Evolutionary conservation across 768 basidiomycete genomes (phyloP).

Genomic region (Boletus reticuloceps): DNA sequence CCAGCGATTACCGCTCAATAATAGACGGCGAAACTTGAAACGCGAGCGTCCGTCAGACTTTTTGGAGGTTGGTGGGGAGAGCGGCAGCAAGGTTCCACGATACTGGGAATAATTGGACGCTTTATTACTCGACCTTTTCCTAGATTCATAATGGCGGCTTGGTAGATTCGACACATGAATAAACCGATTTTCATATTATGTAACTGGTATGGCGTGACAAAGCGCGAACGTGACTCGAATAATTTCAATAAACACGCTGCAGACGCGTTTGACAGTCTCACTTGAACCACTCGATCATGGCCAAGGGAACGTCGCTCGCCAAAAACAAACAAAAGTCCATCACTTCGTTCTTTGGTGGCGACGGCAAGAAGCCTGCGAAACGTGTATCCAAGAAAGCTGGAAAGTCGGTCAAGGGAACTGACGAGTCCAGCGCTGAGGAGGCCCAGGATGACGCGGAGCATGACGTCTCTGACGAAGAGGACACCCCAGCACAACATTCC

Average conservation of each 20-base stretch:
- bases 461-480: constrained; percentile 31
- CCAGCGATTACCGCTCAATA: constrained; percentile 80
- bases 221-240: constrained; percentile 25
- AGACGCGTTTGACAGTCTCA: constrained; percentile 10
- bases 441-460: constrained; percentile 34
- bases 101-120: constrained; percentile 64
- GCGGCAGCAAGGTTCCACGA: constrained; percentile 61
- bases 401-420: constrained; percentile 32
- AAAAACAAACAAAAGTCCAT: constrained; percentile 51
- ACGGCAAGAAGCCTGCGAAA: constrained; percentile 27
- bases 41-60: constrained; percentile 85
- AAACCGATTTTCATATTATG: constrained; percentile 1
- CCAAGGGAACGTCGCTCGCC: constrained; percentile 40
- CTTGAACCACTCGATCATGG: constrained; percentile 37
- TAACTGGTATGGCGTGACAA: constrained; percentile 18
- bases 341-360: constrained; percentile 50
- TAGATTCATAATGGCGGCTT: background rate
- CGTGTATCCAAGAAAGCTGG: constrained; percentile 26
- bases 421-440: constrained; percentile 31
- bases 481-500: constrained; percentile 32
- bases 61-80: constrained; percentile 65
- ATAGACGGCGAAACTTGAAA: constrained; percentile 73
- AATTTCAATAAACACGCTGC: constrained; percentile 2
- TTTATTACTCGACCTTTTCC: background rate
- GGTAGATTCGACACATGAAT: constrained; percentile 1